Conservation (phyloP, 345 rosid genomes). For the Odontarrhena argentea region DNA sequence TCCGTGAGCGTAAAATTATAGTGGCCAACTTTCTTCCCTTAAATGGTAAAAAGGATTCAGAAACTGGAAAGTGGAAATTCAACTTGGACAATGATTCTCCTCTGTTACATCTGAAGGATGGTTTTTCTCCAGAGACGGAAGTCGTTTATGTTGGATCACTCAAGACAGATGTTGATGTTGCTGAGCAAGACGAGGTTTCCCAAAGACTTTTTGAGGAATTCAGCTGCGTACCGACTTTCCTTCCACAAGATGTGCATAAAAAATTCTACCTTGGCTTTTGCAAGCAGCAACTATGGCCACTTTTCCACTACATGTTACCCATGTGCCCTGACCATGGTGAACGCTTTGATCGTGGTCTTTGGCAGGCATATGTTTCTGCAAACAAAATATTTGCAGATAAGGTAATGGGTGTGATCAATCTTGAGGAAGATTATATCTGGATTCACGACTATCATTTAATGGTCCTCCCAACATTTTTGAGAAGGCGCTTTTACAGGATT, state of each 20-base stretch:
- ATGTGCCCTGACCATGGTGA: constrained; percentile 51
- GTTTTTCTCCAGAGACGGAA: constrained; percentile 46
- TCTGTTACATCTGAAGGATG: constrained; percentile 48
- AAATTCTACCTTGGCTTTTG: constrained; percentile 54
- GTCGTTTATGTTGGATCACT: constrained; percentile 53
- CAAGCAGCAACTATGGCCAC: constrained; percentile 55
- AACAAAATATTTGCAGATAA: constrained; percentile 55
- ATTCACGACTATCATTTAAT: constrained; percentile 58
- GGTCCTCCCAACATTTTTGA: constrained; percentile 54
- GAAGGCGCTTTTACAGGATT: constrained; percentile 48
- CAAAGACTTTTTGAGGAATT: constrained; percentile 49
- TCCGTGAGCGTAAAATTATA: constrained; percentile 39
- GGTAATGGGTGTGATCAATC: constrained; percentile 49
- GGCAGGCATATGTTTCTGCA: constrained; percentile 58
- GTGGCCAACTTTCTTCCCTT: constrained; percentile 55
- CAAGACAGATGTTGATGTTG: constrained; percentile 42
- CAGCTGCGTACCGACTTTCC: constrained; percentile 51
- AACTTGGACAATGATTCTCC: constrained; percentile 47
- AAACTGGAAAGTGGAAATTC: constrained; percentile 46
- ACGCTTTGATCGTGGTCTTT: constrained; percentile 45
- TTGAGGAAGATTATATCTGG: constrained; percentile 54
- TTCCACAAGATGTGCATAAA: constrained; percentile 48
- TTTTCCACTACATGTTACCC: constrained; percentile 58
- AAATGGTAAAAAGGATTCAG: constrained; percentile 44
- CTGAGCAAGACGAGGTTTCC: constrained; percentile 52